phyloP scores from a whole-genome alignment of 176 grass and related monocot species.

The Melocanna baccifera region DNA sequence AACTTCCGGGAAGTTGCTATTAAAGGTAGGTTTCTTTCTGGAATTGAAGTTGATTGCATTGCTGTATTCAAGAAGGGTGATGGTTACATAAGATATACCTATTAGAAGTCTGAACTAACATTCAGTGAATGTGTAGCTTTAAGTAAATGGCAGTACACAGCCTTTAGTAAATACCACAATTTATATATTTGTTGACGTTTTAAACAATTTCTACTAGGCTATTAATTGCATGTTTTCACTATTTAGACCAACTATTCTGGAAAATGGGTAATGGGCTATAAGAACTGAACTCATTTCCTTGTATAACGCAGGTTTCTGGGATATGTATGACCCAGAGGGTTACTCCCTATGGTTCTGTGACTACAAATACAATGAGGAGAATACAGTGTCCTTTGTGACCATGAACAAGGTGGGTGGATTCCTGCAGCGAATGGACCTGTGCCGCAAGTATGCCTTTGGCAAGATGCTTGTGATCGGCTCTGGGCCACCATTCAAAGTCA shows the following conservation, averaged over 20 bases:
- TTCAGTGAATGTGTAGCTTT: neutral
- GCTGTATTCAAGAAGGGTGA: neutral
- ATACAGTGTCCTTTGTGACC: conserved; percentile 68
- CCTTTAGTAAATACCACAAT: neutral
- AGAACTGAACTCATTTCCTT: neutral
- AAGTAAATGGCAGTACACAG: neutral
- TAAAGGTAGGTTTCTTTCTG: conserved; percentile 52
- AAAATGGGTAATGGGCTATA: neutral
- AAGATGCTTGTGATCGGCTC: conserved; percentile 86
- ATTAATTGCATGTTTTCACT: neutral
- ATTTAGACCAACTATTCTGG: neutral
- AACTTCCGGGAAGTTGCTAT: conserved; percentile 89
- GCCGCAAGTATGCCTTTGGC: conserved; percentile 75
- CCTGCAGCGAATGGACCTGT: conserved; percentile 80
- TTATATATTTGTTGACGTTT: neutral
- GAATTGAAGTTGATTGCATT: neutral
- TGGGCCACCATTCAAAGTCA: conserved; percentile 69
- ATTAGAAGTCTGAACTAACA: neutral
- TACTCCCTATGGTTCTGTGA: conserved; percentile 90
- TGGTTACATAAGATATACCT: neutral
- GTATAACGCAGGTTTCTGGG: conserved; percentile 67
- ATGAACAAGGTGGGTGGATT: conserved; percentile 81
- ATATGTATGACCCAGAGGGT: conserved; percentile 78
- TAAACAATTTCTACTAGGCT: neutral
- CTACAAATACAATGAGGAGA: conserved; percentile 90